Base-by-base conservation (phyloP, 371 early-diverging fungal genomes). In the Zychaea mexicana region DNA sequence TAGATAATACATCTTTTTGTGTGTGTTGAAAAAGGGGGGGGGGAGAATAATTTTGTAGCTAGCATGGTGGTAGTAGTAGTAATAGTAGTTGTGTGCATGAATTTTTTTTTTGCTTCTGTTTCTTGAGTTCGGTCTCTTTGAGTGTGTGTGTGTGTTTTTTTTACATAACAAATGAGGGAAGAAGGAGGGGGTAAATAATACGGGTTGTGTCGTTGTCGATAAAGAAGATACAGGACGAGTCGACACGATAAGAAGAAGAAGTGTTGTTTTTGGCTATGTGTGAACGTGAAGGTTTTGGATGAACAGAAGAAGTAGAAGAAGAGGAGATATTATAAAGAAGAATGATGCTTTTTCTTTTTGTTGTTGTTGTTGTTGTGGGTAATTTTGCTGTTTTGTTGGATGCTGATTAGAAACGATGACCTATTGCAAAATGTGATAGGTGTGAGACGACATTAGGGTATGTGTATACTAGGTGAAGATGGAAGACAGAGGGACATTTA, bases 121-220 rank as follows among this genome's bases (percentile, higher is more conserved):
- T 42, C 42, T 42, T 42, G 4, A n/a, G 49, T 49, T 49, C 49
- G 49, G 49, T 49, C 49, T 49, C 49, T n/a, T n/a, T n/a, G 52
- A 13, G 38, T 22, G 36, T 60, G 42, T 17, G 8, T 45, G 22
- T 46, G n/a, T 60, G 27, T 56, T 32, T 56, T 28, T 56, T 49
- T 49, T 49, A 24, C 49, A 49, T 49, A 49, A 12, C 49, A 49
- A 49, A 24, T 28, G 21, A 32, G 32, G 22, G 31, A 36, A 27
- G 24, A 30, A 17, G 17, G 26, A 36, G 39, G 22, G 53, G 26
- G 26, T 33, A 61, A 49, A 30, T n/a, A 32, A 46, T 32, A 32
- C n/a, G n/a, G 52, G 47, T 19, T 45, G 60, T 24, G 46, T 17
- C 30, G 45, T 6, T 21, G 31, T n/a, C n/a, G n/a, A n/a, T n/a